Conservation (phyloP, 2,329 filamentous ascomycete species). For the Teratosphaeria zuluensis region DNA sequence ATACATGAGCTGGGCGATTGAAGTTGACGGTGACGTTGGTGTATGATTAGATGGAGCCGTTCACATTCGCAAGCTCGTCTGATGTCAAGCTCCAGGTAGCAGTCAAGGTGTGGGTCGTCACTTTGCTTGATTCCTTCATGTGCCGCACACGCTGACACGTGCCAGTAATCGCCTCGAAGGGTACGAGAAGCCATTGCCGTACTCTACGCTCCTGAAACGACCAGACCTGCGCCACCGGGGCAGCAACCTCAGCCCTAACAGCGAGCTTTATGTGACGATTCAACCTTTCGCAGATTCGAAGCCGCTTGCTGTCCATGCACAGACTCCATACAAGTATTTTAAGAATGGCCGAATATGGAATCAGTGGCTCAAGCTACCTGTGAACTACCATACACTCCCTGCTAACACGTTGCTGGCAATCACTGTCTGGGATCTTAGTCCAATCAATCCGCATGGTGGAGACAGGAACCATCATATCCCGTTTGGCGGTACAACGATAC, state of each 20-base stretch:
- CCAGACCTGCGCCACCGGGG: constrained; percentile 79
- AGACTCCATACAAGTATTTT: constrained; percentile 89
- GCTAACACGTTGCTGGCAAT: constrained; percentile 77
- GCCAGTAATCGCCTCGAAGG: constrained; percentile 62
- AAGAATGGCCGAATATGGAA: constrained; percentile 72
- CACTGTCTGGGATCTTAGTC: constrained; percentile 89
- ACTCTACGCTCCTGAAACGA: constrained; percentile 67
- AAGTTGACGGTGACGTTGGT: background rate
- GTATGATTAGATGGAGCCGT: constrained; percentile 64
- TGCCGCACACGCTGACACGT: constrained; percentile 3
- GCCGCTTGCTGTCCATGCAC: constrained; percentile 79
- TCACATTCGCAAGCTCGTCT: constrained; percentile 87
- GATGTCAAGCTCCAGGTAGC: constrained; percentile 64
- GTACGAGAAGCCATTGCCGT: constrained; percentile 62
- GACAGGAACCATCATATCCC: constrained; percentile 71
- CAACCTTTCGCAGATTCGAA: constrained; percentile 97
- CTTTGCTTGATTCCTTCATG: background rate
- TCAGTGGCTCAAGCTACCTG: constrained; percentile 85
- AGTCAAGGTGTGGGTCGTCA: constrained; percentile 49
- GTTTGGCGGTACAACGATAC: constrained; percentile 86
- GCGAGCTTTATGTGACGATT: constrained; percentile 84
- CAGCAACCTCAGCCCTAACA: constrained; percentile 71
- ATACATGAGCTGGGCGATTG: too few species aligned
- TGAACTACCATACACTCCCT: constrained; percentile 74
- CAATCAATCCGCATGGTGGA: constrained; percentile 60